Conservation (phyloP, 75 land plant genomes). For the Sequoia sempervirens region DNA sequence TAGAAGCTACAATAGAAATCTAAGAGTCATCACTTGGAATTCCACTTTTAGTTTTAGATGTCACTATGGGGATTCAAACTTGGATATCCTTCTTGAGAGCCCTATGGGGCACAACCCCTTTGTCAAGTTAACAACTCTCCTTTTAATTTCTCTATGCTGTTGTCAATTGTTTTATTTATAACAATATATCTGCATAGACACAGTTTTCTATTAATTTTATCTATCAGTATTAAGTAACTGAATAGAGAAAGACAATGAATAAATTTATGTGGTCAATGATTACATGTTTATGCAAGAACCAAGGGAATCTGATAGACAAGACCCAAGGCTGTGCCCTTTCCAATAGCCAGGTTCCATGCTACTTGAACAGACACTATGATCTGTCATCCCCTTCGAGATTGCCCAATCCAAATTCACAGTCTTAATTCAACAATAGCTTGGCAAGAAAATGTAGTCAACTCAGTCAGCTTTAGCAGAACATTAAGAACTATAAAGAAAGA, state of each 20-base stretch:
- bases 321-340: background rate
- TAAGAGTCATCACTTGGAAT: too few relatives aligned
- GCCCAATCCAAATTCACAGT: too few relatives aligned
- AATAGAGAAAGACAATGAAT: background rate
- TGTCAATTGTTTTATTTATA: background rate
- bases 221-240: background rate
- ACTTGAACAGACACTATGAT: background rate
- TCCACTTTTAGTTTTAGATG: too few relatives aligned
- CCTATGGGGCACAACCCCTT: too few relatives aligned
- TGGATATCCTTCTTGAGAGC: too few relatives aligned
- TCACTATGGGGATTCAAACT: too few relatives aligned
- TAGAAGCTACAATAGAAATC: too few relatives aligned
- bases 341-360: background rate
- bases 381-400: background rate
- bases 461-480: background rate
- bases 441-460: background rate
- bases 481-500: too few relatives aligned
- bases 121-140: background rate
- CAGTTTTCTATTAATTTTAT: background rate
- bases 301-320: background rate
- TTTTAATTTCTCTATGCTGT: background rate
- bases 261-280: background rate
- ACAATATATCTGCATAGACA: background rate
- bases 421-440: background rate
- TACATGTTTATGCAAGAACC: background rate